Evolutionary conservation across 1,284 basidiomycete species (phyloP), one percentile per base, ranked within the genome.

Genomic region (Pyrrhoderma lamaoense): DNA sequence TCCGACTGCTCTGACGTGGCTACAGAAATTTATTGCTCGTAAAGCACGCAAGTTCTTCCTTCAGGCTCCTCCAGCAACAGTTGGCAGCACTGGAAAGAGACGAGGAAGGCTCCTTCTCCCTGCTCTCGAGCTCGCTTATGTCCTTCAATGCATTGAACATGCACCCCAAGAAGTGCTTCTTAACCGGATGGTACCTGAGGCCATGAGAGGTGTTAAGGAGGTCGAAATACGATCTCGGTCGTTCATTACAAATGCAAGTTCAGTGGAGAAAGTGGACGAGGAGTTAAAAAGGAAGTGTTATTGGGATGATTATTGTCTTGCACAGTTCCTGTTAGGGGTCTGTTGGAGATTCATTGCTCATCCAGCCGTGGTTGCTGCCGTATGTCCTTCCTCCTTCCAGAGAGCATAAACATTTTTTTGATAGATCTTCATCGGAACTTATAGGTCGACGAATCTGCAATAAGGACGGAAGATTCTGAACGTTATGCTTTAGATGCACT

Each of bases 121-220:
- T 1, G 77, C 72, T 21, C 64, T 80, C 59, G 79, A 81, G 61
- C 67, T 80, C 40, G 70, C 70, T 37, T 79, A 77, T 64, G 65
- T 74, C 42, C 67, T 74, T 48, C 68, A 69, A 34, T 63, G 63
- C 7, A 58, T 65, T 14, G 53, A 53, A 34, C 58, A 58, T 43
- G 56, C 62, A 8, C 58, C 63, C 9, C 59, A 57, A 34, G 38
- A 45, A 8, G 51, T 58, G 11, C 36, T 61, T 18, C 38, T 51
- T 1, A 47, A 57, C 2, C 54, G 52, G 18, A 58, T 63, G 37
- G 49, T 58, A 25, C 64, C 60, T 9, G 38, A 40, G n/a, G 38
- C 38, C 5, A 11, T 5, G 11, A 31, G 27, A 31, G 27, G 27
- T 31, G 27, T 31, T 5, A 5, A 5, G 11, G 27, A 5, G 7